Base-by-base conservation (phyloP, 306 rosid genomes). In the Gillenia trifoliata region DNA sequence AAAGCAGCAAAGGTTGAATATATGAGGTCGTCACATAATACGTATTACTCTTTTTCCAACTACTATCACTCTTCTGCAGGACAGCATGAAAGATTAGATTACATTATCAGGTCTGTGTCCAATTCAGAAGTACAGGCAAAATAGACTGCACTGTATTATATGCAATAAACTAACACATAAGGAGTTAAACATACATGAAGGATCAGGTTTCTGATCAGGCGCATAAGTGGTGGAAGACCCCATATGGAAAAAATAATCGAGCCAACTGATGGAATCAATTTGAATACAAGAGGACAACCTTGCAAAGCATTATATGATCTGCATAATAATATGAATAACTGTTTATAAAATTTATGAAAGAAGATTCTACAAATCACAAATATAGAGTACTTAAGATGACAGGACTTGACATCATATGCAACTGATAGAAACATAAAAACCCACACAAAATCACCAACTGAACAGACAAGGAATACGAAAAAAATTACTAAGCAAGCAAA, bases 11-110 rank as follows among this genome's bases (percentile, higher is more conserved):
- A 71, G 98, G 98, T 73, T 63, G 98, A 78, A 93, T 77, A 83
- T 88, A 93, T 8, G 93, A 88, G 65, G 88, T 85, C 67, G 84
- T 81, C 43, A 93, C 74, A 77, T 85, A 72, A 81, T 80, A 78
- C 34, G 93, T 88, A 55, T 71, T 77, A 78, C 97, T 91, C 87
- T 89, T 93, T 82, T 91, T 91, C 98, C 98, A 93, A 75, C 81
- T 87, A 74, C 47, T 86, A 80, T 93, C 98, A 75, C 73, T 84
- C 80, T 71, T 86, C 98, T 93, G 91, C 89, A 86, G 57, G 73
- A 80, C 62, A 70, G 69, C 50, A 40, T 64, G 28, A 55, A 78
- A 75, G 50, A 23, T 65, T 56, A 66, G 30, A 75, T 26, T 52
- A 29, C 8, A 57, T 26, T 6, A 64, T 60, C 22, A 5, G 26